Percentiles rank a stretch among this genome's conserved stretches.
Conservation (phyloP, 495 filamentous ascomycete species). For the Aspergillus cristatus region DNA sequence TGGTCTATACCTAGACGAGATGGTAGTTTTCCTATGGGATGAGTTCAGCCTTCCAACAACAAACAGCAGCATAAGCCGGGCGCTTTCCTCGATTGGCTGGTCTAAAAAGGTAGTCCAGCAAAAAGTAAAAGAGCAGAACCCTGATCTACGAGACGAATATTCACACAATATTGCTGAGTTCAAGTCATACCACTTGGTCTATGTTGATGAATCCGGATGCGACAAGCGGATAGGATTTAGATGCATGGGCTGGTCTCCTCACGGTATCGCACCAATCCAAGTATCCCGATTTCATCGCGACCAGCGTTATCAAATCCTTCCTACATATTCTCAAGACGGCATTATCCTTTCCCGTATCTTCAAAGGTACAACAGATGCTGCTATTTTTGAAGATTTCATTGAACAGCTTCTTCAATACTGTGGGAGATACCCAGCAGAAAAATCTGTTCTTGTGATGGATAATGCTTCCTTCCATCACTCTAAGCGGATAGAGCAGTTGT, state of each 20-base stretch:
- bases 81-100: conserved; percentile 11
- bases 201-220: conserved; percentile 16
- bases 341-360: conserved; percentile 22
- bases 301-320: conserved; percentile 26
- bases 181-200: conserved; percentile 19
- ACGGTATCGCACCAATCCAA: conserved; percentile 18
- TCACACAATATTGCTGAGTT: conserved; percentile 19
- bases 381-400: conserved; percentile 29
- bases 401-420: conserved; percentile 22
- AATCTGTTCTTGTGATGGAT: conserved; percentile 26
- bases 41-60: conserved; percentile 19
- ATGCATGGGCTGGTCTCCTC: conserved; percentile 17
- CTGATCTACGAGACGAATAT: conserved; percentile 24
- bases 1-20: conserved; percentile 20
- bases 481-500: conserved; percentile 22
- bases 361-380: conserved; percentile 22
- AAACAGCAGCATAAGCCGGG: conserved; percentile 7
- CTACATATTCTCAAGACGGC: conserved; percentile 27
- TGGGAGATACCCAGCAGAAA: conserved; percentile 23
- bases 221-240: conserved; percentile 19
- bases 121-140: conserved; percentile 21
- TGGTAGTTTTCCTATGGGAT: conserved; percentile 23
- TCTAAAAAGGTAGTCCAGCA: conserved; percentile 20
- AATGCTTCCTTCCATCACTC: conserved; percentile 28
- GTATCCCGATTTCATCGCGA: conserved; percentile 20